Evolutionary conservation across 2,329 filamentous ascomycete genomes (phyloP).

Genomic region (Davidsoniella eucalypti): DNA sequence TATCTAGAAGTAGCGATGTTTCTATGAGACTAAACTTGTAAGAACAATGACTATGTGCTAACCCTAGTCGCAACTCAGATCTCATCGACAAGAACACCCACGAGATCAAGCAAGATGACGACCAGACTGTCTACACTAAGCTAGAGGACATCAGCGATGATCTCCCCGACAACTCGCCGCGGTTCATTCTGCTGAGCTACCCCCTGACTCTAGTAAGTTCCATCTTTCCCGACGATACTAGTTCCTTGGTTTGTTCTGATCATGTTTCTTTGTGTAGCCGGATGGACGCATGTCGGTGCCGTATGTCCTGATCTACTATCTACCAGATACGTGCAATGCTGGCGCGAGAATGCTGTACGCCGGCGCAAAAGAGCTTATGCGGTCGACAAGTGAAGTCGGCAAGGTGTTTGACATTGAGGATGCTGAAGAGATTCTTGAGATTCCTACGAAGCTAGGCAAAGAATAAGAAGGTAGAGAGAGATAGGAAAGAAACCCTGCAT

Average conservation of each 20-base stretch:
- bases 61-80: conserved; percentile 33
- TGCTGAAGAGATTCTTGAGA: conserved; percentile 65
- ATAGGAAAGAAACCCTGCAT: neutral
- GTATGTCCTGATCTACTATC: conserved; percentile 89
- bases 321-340: conserved; percentile 78
- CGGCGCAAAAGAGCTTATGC: conserved; percentile 87
- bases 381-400: conserved; percentile 80
- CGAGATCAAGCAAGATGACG: conserved; percentile 74
- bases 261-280: conserved; percentile 30
- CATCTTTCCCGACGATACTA: neutral
- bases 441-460: conserved; percentile 46
- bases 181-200: conserved; percentile 82
- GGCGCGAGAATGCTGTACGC: conserved; percentile 88
- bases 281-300: conserved; percentile 77
- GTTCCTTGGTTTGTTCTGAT: neutral
- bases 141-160: conserved; percentile 73
- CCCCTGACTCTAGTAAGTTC: conserved; percentile 62
- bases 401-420: conserved; percentile 72
- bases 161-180: conserved; percentile 78
- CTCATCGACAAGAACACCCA: conserved; percentile 79
- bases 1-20: neutral
- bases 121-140: conserved; percentile 59
- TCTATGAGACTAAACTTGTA: neutral
- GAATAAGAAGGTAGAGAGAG: conserved; percentile 13
- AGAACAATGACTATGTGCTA: neutral